phyloP scores from a whole-genome alignment of 75 land plant genomes.

The Cunninghamia lanceolata region DNA sequence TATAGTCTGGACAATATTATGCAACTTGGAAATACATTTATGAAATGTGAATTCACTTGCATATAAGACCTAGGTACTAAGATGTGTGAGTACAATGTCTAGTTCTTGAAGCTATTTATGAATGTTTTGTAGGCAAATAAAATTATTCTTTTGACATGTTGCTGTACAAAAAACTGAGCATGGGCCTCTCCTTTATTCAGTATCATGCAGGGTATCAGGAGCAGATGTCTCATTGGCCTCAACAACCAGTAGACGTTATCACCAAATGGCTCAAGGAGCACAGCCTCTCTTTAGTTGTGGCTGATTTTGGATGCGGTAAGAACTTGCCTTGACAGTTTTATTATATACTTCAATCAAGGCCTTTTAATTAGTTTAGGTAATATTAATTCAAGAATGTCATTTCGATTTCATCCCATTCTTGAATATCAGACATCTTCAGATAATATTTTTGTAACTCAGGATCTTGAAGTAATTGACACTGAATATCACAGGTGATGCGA shows the following conservation, averaged over 20 bases:
- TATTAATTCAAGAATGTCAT: background rate
- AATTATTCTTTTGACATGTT: background rate
- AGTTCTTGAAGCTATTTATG: background rate
- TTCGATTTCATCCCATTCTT: background rate
- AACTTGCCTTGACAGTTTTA: background rate
- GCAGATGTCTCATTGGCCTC: slow-evolving; percentile 97
- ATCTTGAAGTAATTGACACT: background rate
- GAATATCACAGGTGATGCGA: slow-evolving; percentile 71
- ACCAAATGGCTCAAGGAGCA: slow-evolving; percentile 81
- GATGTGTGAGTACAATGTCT: background rate
- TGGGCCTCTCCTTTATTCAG: slow-evolving; percentile 34
- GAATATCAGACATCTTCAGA: background rate
- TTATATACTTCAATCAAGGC: background rate
- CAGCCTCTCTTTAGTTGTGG: slow-evolving; percentile 67
- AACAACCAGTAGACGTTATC: slow-evolving; percentile 74
- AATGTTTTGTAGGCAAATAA: background rate
- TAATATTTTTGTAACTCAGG: background rate
- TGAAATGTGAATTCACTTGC: background rate
- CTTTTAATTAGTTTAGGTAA: background rate
- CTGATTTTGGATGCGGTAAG: slow-evolving; percentile 99
- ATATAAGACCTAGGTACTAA: background rate
- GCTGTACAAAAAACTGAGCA: background rate
- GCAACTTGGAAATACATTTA: background rate
- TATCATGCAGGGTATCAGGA: slow-evolving; percentile 98
- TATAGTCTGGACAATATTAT: background rate